Evolutionary conservation across 208 protist genomes (phyloP).

Genomic region (Leishmania gerbilli): DNA sequence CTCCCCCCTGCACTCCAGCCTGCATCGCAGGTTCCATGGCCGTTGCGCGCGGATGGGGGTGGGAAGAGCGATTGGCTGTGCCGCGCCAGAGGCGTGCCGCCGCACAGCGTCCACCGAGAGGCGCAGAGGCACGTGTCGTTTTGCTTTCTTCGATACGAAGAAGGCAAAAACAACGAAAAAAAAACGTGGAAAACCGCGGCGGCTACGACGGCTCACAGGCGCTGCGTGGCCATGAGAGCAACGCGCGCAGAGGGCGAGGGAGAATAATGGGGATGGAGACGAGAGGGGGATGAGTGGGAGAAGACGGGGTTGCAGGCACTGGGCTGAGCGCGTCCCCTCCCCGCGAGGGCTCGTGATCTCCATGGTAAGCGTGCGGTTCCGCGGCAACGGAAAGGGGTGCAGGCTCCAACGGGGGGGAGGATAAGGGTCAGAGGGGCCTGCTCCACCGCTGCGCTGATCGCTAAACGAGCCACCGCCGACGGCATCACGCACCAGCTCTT

Average conservation of each 20-base stretch:
- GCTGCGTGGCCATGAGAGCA: background rate
- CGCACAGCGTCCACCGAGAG: background rate
- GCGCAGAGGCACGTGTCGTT: background rate
- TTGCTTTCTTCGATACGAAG: background rate
- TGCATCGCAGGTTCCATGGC: background rate
- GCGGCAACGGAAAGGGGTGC: background rate
- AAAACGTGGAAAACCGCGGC: background rate
- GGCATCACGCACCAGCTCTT: background rate
- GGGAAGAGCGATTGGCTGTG: background rate
- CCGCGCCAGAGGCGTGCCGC: background rate
- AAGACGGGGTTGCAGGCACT: background rate
- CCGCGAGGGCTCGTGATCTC: background rate
- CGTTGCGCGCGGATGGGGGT: background rate
- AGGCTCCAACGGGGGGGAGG: background rate
- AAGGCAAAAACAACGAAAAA: too few species aligned
- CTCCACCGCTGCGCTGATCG: background rate
- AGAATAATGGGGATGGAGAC: too few species aligned
- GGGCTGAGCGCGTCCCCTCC: background rate
- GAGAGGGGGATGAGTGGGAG: background rate
- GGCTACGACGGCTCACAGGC: background rate
- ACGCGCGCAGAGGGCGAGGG: background rate
- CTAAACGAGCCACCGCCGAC: background rate
- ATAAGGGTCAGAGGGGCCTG: background rate
- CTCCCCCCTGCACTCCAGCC: background rate
- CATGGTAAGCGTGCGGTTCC: background rate